Conservation (phyloP, 306 rosid species). For the Purshia tridentata region DNA sequence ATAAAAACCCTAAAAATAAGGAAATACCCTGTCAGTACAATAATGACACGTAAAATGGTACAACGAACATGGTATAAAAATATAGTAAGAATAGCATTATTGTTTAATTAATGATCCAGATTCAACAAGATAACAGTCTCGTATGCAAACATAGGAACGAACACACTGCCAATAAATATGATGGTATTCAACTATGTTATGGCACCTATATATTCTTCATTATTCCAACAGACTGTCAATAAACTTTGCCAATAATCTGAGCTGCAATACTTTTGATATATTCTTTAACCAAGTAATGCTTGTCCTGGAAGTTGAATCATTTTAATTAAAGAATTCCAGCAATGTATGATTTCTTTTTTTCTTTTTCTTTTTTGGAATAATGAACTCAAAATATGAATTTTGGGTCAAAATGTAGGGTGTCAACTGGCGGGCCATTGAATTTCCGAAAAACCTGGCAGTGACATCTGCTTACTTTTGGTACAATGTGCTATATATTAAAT, state of each 20-base stretch:
- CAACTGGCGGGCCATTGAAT: background rate
- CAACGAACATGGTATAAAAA: too few relatives aligned
- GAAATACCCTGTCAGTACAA: too few relatives aligned
- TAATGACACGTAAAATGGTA: too few relatives aligned
- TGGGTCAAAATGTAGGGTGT: background rate
- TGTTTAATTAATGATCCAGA: too few relatives aligned
- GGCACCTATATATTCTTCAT: background rate
- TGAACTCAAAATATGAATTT: slow-evolving; percentile 8
- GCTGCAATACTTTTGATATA: background rate
- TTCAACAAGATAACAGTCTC: too few relatives aligned
- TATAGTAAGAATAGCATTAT: too few relatives aligned
- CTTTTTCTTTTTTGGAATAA: background rate
- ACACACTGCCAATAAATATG: too few relatives aligned
- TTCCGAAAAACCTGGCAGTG: background rate
- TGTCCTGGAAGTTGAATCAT: slow-evolving; percentile 4
- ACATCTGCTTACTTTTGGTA: background rate
- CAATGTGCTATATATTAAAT: background rate
- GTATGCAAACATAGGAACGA: too few relatives aligned
- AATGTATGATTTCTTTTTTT: background rate
- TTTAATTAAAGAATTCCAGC: background rate
- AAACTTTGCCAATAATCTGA: background rate
- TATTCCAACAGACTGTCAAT: background rate
- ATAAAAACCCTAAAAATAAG: too few relatives aligned
- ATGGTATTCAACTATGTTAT: background rate
- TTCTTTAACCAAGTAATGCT: slow-evolving; percentile 5